Percentiles rank a stretch among this genome's conserved stretches.
phyloP scores from a whole-genome alignment of 371 early-diverging fungal genomes.

The Paraphysoderma sedebokerense region DNA sequence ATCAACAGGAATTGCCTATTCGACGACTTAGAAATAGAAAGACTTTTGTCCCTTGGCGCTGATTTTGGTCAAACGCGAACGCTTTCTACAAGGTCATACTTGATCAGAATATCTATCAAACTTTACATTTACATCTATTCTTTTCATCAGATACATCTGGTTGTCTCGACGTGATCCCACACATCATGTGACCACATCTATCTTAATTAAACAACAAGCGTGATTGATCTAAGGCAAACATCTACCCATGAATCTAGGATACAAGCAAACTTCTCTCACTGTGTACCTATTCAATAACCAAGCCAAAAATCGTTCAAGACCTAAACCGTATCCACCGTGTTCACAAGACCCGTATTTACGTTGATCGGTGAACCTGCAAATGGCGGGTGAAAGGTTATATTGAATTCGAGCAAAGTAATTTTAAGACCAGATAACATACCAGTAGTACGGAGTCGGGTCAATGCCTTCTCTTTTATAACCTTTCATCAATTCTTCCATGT shows the following conservation, averaged over 20 bases:
- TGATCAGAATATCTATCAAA: too few relatives aligned
- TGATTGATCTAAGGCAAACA: slow-evolving; percentile 76
- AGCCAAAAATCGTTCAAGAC: slow-evolving; percentile 97
- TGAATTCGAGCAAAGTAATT: background rate
- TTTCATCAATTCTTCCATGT: slow-evolving; percentile 75
- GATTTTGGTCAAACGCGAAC: too few relatives aligned
- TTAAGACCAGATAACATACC: slow-evolving; percentile 34
- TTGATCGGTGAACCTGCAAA: slow-evolving; percentile 76
- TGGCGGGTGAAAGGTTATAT: too few relatives aligned
- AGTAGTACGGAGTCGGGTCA: slow-evolving; percentile 94
- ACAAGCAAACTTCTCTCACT: slow-evolving; percentile 88
- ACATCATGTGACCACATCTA: too few relatives aligned
- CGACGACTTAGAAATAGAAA: too few relatives aligned
- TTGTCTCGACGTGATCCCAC: too few relatives aligned
- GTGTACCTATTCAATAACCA: slow-evolving; percentile 89
- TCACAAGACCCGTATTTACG: slow-evolving; percentile 95
- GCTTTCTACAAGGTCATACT: too few relatives aligned
- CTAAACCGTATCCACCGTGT: slow-evolving; percentile 99
- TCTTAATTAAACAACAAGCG: too few relatives aligned
- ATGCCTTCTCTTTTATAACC: slow-evolving; percentile 95
- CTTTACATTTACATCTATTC: too few relatives aligned
- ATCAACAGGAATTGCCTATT: too few relatives aligned
- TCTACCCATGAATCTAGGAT: slow-evolving; percentile 88
- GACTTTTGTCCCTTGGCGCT: too few relatives aligned
- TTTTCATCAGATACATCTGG: too few relatives aligned